A percentile compares a stretch with the other conserved stretches of the same genome.
phyloP scores from a whole-genome alignment of 2,329 filamentous ascomycete species.

The Parastagonospora nodorum region DNA sequence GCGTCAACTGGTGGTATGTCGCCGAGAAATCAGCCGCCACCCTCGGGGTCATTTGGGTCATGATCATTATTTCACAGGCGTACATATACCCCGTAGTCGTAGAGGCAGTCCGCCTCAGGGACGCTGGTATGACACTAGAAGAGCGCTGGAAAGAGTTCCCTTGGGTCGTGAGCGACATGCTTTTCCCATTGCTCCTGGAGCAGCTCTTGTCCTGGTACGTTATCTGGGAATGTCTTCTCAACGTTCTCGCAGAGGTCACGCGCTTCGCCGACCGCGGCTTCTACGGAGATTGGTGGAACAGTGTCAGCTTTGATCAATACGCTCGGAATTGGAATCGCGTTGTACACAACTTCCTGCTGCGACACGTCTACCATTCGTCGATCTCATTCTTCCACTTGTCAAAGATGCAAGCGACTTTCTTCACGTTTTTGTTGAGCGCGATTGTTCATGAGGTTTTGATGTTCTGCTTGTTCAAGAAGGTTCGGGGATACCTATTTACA shows the following conservation, averaged over 20 bases:
- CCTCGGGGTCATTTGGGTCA: constrained; percentile 74
- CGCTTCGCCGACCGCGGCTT: constrained; percentile 78
- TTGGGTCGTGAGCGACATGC: constrained; percentile 74
- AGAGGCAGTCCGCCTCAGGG: constrained; percentile 69
- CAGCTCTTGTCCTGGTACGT: constrained; percentile 80
- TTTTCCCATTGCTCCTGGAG: constrained; percentile 80
- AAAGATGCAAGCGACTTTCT: constrained; percentile 72
- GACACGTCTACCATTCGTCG: constrained; percentile 79
- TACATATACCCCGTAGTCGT: constrained; percentile 79
- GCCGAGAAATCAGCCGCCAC: constrained; percentile 72
- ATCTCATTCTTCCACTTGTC: constrained; percentile 75
- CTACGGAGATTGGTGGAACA: constrained; percentile 60
- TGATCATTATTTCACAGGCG: constrained; percentile 77
- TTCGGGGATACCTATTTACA: constrained; percentile 74
- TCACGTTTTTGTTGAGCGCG: constrained; percentile 75
- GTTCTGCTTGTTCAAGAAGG: constrained; percentile 80
- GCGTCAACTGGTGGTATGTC: constrained; percentile 75
- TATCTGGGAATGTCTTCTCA: constrained; percentile 72
- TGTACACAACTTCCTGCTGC: constrained; percentile 76
- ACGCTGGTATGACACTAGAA: constrained; percentile 64
- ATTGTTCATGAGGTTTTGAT: constrained; percentile 77
- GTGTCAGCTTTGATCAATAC: constrained; percentile 72
- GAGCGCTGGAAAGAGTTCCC: constrained; percentile 71
- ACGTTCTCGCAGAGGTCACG: constrained; percentile 77
- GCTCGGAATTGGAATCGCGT: constrained; percentile 83